A percentile compares a stretch with the other conserved stretches of the same genome.
phyloP scores from a whole-genome alignment of 78 protist species.

The Neovahlkampfia damariscottae region DNA sequence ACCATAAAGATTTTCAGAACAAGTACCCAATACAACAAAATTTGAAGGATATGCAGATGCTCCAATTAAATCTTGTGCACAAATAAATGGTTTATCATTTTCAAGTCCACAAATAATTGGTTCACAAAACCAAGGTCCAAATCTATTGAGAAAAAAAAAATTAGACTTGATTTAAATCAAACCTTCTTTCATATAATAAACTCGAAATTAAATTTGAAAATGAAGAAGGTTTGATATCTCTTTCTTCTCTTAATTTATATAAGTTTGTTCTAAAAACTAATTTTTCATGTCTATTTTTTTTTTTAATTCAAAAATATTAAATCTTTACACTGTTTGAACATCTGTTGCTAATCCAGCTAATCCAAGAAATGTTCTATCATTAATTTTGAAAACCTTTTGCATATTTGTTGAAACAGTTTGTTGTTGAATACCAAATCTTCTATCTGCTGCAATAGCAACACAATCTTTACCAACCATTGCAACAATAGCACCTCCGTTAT shows the following conservation, averaged over 20 bases:
- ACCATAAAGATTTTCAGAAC: slow-evolving; percentile 39
- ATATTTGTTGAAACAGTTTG: slow-evolving; percentile 62
- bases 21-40: slow-evolving; percentile 81
- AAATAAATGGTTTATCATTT: slow-evolving; percentile 53
- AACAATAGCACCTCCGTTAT: slow-evolving; percentile 87
- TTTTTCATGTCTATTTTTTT: slow-evolving; percentile 45
- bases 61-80: slow-evolving; percentile 83
- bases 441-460: slow-evolving; percentile 87
- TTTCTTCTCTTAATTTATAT: slow-evolving; percentile 78
- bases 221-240: slow-evolving; percentile 72
- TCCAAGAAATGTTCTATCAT: slow-evolving; percentile 60
- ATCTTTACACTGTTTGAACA: slow-evolving; percentile 83
- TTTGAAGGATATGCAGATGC: slow-evolving; percentile 56
- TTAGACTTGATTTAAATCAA: slow-evolving; percentile 30
- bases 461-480: slow-evolving; percentile 86
- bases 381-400: slow-evolving; percentile 54
- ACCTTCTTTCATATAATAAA: slow-evolving; percentile 3
- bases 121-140: slow-evolving; percentile 86
- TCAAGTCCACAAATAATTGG: slow-evolving; percentile 89
- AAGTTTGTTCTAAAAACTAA: slow-evolving; percentile 56
- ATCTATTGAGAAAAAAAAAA: slow-evolving; percentile 69
- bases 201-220: slow-evolving; percentile 38
- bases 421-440: slow-evolving; percentile 69
- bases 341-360: slow-evolving; percentile 79
- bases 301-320: too few species aligned